phyloP scores from a whole-genome alignment of 1,139 yeast genomes.

The Protomyces gravidus region DNA sequence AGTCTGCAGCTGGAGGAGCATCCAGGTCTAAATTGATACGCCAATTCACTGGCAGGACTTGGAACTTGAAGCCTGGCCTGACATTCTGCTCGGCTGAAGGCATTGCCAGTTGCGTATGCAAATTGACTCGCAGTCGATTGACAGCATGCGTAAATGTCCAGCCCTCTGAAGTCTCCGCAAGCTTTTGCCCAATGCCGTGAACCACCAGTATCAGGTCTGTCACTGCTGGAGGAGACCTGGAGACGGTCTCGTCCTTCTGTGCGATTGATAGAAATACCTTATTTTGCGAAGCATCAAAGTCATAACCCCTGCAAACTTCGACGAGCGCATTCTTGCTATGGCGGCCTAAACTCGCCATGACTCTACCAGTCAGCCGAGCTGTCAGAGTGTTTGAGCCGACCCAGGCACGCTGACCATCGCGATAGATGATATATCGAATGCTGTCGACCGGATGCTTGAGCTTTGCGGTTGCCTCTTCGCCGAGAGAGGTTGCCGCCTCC shows the following conservation, averaged over 20 bases:
- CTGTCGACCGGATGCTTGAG: slow-evolving; percentile 32
- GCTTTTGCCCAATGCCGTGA: slow-evolving; percentile 90
- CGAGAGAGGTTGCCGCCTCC: slow-evolving; percentile 39
- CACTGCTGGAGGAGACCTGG: slow-evolving; percentile 1
- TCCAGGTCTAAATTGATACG: slow-evolving; percentile 41
- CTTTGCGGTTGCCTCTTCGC: slow-evolving; percentile 39
- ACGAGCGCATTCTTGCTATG: slow-evolving; percentile 4
- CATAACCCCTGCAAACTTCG: slow-evolving; percentile 22
- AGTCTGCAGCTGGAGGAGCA: slow-evolving; percentile 32
- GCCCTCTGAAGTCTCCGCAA: slow-evolving; percentile 73
- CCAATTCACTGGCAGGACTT: slow-evolving; percentile 47
- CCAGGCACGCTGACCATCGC: slow-evolving; percentile 12
- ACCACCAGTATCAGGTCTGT: slow-evolving; percentile 61
- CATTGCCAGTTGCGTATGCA: slow-evolving; percentile 37
- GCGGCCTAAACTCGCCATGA: slow-evolving; percentile 12
- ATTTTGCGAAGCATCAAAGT: slow-evolving; percentile 6
- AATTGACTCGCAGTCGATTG: slow-evolving; percentile 55
- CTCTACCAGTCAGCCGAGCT: slow-evolving; percentile 3
- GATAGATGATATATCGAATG: slow-evolving; percentile 11
- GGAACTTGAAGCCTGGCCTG: slow-evolving; percentile 36
- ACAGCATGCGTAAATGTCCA: slow-evolving; percentile 85
- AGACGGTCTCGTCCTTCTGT: neutral
- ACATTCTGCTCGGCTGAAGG: slow-evolving; percentile 38
- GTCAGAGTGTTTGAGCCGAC: slow-evolving; percentile 6
- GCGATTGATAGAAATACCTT: neutral